Conservation (phyloP, 306 rosid species). For the Ceratonia siliqua region DNA sequence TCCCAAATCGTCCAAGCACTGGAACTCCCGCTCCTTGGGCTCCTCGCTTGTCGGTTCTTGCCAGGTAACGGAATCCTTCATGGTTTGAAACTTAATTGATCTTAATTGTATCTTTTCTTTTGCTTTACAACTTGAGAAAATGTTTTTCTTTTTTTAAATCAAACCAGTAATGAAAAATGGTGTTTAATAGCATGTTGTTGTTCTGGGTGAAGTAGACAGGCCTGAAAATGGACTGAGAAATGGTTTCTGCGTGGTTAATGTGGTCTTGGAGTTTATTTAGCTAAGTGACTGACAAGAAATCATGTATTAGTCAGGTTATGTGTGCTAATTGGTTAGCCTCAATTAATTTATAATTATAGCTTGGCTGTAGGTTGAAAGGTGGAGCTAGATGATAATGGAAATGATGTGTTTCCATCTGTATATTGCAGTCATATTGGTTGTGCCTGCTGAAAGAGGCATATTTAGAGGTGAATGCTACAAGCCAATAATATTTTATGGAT, state of each 20-base stretch:
- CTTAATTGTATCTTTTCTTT: not conserved
- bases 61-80: constrained; percentile 51
- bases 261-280: not conserved
- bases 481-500: not conserved
- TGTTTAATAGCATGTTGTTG: not conserved
- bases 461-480: not conserved
- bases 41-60: constrained; percentile 89
- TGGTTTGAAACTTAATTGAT: not conserved
- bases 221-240: not conserved
- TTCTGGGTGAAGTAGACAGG: not conserved
- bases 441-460: not conserved
- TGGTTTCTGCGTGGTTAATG: not conserved
- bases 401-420: not conserved
- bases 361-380: not conserved
- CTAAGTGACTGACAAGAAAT: no score
- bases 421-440: not conserved
- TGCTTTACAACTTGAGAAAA: not conserved
- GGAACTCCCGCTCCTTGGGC: constrained; percentile 99
- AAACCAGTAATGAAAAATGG: not conserved
- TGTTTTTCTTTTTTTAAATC: not conserved
- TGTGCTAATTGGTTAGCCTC: not conserved
- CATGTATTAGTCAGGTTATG: not conserved
- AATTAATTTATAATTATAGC: not conserved
- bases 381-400: not conserved
- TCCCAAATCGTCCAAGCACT: constrained; percentile 77